A percentile compares a stretch with the other conserved stretches of the same genome.
Evolutionary conservation across 345 rosid genomes (phyloP).

Genomic region (Gossypium sturtianum): DNA sequence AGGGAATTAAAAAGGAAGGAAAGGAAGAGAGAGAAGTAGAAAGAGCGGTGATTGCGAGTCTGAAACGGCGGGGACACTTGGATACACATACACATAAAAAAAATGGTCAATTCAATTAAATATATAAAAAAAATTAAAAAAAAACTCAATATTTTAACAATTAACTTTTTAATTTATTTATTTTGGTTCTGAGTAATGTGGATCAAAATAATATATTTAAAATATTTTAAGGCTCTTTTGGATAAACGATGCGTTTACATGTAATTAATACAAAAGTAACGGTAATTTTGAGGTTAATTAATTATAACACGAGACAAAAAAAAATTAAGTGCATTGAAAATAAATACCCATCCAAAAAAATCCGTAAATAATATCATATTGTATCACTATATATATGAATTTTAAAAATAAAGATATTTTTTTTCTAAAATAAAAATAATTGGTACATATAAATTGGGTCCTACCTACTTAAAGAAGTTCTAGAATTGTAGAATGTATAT

Average conservation of each 20-base stretch:
- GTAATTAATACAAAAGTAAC: accelerated
- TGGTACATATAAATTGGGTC: constrained; percentile 14
- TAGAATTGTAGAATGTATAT: background rate
- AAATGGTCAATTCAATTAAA: background rate
- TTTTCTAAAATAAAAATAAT: background rate
- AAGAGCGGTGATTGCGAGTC: constrained; percentile 4
- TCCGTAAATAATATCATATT: accelerated
- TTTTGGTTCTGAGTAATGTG: too few species aligned
- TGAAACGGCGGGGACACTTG: constrained; percentile 25
- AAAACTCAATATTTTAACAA: too few species aligned
- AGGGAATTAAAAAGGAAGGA: background rate
- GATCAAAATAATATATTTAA: too few species aligned
- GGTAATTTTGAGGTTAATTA: accelerated
- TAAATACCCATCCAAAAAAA: too few species aligned
- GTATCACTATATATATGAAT: too few species aligned
- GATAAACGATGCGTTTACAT: too few species aligned
- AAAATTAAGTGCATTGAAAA: accelerated
- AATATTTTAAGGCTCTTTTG: accelerated
- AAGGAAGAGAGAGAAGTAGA: background rate
- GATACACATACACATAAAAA: background rate
- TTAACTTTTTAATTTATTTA: too few species aligned
- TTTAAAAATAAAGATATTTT: too few species aligned
- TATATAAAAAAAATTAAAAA: too few species aligned
- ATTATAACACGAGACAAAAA: too few species aligned
- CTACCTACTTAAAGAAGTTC: background rate